Evolutionary conservation across 345 rosid genomes (phyloP), one percentile per base, ranked within the genome.

Genomic region (Crucihimalaya himalaica): DNA sequence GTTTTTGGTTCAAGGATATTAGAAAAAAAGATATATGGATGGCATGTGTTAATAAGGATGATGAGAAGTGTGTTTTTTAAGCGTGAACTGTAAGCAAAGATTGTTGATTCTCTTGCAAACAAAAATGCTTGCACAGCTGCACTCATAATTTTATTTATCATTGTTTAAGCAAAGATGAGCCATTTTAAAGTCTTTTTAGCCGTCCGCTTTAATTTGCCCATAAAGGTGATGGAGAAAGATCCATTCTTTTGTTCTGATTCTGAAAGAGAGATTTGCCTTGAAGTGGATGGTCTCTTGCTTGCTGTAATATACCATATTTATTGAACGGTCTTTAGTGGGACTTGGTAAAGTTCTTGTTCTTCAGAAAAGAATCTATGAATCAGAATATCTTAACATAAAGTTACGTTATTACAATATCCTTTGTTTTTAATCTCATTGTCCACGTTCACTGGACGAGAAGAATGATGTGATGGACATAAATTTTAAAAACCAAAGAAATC

Each of bases 171-270:
- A 65, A 65, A 74, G 27, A 61, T 61, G 13, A 60, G 37, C n/a
- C 56, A 58, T 35, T 65, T 20, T 50, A 40, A 63, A 63, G 57
- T 73, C 58, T 55, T 42, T 67, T 58, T 16, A 68, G 73, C 79
- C 63, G 68, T 56, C 68, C 55, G 28, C 62, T 58, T 74, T n/a
- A n/a, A n/a, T n/a, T n/a, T 27, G 72, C 28, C 58, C 28, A 58
- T 58, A 66, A 66, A 74, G 73, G 27, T 74, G 39, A 28, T 74
- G 62, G 62, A 59, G 73, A 67, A 37, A 29, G 13, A 37, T 51
- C 15, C 68, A 40, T 42, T 48, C 1, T 59, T 75, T 75, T 67
- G 73, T 75, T 59, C 73, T 68, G 55, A 75, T 75, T 75, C 73
- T 68, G 73, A 60, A 40, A 60, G 50, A 40, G 73, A 75, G 39